phyloP scores from a whole-genome alignment of 2,329 filamentous ascomycete species.

The Seiridium unicorne region DNA sequence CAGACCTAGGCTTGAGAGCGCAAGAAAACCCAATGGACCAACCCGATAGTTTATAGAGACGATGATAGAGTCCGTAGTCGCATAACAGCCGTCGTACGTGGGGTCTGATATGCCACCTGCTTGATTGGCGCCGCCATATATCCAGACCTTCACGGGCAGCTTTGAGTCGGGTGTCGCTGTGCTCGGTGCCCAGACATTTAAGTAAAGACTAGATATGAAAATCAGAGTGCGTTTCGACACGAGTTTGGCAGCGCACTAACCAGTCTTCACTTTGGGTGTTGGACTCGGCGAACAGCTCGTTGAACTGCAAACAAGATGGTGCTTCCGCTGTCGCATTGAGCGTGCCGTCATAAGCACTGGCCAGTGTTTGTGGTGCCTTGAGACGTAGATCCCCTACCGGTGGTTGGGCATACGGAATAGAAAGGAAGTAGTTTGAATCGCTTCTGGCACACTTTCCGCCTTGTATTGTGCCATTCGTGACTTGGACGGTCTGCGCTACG shows the following conservation, averaged over 20 bases:
- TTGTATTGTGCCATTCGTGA: constrained; percentile 11
- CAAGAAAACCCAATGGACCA: constrained; percentile 47
- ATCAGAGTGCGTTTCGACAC: not conserved
- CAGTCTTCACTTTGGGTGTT: constrained; percentile 15
- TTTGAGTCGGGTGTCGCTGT: constrained; percentile 15
- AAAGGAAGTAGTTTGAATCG: constrained; percentile 16
- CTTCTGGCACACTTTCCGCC: constrained; percentile 15
- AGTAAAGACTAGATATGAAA: constrained; percentile 13
- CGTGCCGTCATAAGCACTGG: constrained; percentile 2
- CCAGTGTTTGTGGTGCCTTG: constrained; percentile 14
- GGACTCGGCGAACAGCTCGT: constrained; percentile 11
- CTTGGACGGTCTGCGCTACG: constrained; percentile 3
- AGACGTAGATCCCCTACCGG: constrained; percentile 17
- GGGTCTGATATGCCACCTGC: constrained; percentile 21
- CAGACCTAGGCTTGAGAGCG: constrained; percentile 35
- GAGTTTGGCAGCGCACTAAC: constrained; percentile 2
- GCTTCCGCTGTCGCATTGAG: constrained; percentile 15
- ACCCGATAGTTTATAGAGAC: constrained; percentile 37
- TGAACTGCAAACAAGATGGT: constrained; percentile 17
- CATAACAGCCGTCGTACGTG: constrained; percentile 21
- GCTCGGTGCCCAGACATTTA: constrained; percentile 17
- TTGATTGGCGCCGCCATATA: constrained; percentile 21
- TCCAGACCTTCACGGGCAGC: constrained; percentile 23
- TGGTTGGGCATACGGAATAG: constrained; percentile 19
- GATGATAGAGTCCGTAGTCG: constrained; percentile 21